A percentile compares a stretch with the other conserved stretches of the same genome.
Conservation (phyloP, 2,329 filamentous ascomycete genomes). For the Eutypa lata region DNA sequence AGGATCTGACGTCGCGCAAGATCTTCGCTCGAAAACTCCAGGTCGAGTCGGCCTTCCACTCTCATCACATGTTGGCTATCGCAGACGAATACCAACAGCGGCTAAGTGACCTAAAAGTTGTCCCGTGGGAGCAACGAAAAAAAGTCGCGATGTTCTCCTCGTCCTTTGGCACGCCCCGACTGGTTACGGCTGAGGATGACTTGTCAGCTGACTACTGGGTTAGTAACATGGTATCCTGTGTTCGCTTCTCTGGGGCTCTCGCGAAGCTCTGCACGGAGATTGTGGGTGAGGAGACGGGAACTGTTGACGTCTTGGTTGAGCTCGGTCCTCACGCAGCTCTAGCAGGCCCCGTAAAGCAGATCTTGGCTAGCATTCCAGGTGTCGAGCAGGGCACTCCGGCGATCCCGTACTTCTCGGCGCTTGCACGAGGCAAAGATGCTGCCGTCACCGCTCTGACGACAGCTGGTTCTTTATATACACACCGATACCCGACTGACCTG, state of each 20-base stretch:
- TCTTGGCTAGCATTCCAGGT: background rate
- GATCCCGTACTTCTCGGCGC: conserved; percentile 1
- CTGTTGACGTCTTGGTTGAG: conserved; percentile 10
- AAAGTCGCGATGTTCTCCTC: conserved; percentile 16
- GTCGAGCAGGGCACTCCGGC: background rate
- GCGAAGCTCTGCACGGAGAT: conserved; percentile 7
- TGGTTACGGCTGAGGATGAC: background rate
- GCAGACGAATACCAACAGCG: conserved; percentile 16
- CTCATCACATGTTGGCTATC: conserved; percentile 23
- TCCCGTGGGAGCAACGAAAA: background rate
- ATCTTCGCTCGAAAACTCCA: conserved; percentile 23
- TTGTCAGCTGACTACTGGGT: conserved; percentile 10
- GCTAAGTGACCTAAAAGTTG: background rate
- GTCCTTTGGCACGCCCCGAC: conserved; percentile 3
- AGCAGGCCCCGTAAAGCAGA: conserved; percentile 15
- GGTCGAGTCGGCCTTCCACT: conserved; percentile 28
- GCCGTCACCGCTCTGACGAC: background rate
- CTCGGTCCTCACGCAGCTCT: conserved; percentile 26
- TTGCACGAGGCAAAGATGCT: conserved; percentile 3
- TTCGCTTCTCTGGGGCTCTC: conserved; percentile 21
- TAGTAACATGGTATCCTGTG: conserved; percentile 19
- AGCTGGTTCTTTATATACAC: background rate
- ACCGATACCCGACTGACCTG: background rate
- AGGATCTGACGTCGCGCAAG: conserved; percentile 1
- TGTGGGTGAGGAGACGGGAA: conserved; percentile 6